Conservation (phyloP, 306 rosid genomes). For the Citrullus mucosospermus region DNA sequence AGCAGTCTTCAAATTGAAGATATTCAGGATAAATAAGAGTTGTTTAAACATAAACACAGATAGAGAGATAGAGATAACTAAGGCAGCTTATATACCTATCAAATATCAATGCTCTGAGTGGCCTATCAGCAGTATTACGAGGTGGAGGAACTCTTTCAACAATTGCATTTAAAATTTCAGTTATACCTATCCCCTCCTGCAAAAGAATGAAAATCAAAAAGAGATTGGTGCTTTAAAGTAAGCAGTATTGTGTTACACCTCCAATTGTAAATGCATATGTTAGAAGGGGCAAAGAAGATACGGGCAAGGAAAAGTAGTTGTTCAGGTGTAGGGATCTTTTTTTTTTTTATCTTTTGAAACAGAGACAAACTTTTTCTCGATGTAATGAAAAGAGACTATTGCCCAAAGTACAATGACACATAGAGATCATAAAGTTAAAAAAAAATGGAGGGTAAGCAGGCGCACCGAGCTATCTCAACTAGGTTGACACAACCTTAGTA, state of each 20-base stretch:
- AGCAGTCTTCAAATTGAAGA: neutral
- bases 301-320: no score
- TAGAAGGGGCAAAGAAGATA: no score
- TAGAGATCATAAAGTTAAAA: no score
- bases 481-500: no score
- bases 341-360: no score
- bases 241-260: neutral
- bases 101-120: slow-evolving; percentile 77
- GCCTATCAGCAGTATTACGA: slow-evolving; percentile 43
- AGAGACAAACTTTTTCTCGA: no score
- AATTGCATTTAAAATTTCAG: slow-evolving; percentile 64
- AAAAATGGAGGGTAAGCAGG: no score
- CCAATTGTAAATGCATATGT: no score
- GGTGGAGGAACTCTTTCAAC: slow-evolving; percentile 79
- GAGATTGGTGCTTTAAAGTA: neutral
- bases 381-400: no score
- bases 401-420: no score
- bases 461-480: no score
- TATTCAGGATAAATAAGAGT: neutral
- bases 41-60: neutral
- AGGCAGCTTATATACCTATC: slow-evolving; percentile 42
- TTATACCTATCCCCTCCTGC: slow-evolving; percentile 83
- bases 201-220: neutral
- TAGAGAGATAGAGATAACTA: neutral
- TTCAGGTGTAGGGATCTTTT: no score